Evolutionary conservation across 345 rosid species (phyloP).

Genomic region (Sonneratia alba): DNA sequence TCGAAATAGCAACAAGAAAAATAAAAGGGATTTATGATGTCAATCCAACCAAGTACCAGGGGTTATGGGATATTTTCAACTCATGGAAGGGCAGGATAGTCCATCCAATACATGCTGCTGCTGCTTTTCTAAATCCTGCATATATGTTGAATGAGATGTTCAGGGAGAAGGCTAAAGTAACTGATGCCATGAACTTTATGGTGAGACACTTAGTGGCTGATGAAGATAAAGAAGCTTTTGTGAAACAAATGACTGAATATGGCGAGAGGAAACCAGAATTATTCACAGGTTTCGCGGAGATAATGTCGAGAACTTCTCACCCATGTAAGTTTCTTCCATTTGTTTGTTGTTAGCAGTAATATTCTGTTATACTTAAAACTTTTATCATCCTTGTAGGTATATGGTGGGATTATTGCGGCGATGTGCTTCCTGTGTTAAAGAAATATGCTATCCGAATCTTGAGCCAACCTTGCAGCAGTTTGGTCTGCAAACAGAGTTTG

Average conservation of each 20-base stretch:
- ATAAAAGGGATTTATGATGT: not conserved
- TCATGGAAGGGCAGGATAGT: not conserved
- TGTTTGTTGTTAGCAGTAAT: not conserved
- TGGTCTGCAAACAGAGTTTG: not conserved
- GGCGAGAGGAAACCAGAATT: not conserved
- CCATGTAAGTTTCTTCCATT: not conserved
- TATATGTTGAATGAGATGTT: not conserved
- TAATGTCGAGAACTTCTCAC: not conserved
- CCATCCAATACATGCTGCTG: slow-evolving; percentile 6
- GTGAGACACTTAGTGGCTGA: not conserved
- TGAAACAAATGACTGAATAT: not conserved
- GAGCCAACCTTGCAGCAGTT: slow-evolving; percentile 8
- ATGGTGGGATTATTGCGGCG: not conserved
- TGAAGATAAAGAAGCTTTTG: not conserved
- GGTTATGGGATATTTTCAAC: not conserved
- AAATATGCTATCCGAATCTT: slow-evolving; percentile 4
- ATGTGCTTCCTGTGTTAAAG: not conserved
- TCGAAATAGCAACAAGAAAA: not conserved
- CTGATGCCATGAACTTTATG: not conserved
- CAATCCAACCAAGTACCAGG: not conserved
- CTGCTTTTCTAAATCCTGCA: slow-evolving; percentile 8
- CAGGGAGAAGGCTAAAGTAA: not conserved
- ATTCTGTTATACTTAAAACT: not conserved
- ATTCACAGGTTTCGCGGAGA: not conserved
- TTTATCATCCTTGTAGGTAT: not conserved